A percentile compares a stretch with the other conserved stretches of the same genome.
These are phyloP conservation scores for Crucihimalaya himalaica DNA, from an alignment of 345 rosid species.

Conservation along the genomic window DNA sequence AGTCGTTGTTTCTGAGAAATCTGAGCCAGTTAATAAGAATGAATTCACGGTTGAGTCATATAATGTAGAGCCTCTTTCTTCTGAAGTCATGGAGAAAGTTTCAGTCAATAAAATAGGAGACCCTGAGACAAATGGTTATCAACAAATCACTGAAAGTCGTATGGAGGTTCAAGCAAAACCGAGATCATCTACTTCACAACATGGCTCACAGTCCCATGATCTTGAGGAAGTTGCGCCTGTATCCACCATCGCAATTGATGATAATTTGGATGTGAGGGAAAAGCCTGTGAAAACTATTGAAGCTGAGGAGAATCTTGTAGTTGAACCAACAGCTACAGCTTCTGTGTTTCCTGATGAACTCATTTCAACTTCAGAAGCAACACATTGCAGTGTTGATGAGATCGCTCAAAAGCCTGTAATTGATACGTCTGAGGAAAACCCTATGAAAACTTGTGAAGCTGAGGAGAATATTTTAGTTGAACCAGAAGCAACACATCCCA, in stretches of 20 bases:
- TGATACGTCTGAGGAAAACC: slow-evolving; percentile 28
- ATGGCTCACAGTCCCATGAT: slow-evolving; percentile 22
- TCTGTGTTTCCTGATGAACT: slow-evolving; percentile 29
- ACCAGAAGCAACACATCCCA: slow-evolving; percentile 23
- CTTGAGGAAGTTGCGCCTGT: slow-evolving; percentile 35
- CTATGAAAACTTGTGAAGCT: neutral
- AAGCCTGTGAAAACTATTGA: slow-evolving; percentile 12
- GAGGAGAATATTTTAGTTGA: slow-evolving; percentile 1
- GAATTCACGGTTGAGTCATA: slow-evolving; percentile 19
- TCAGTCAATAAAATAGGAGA: slow-evolving; percentile 6
- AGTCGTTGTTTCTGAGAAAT: slow-evolving; percentile 2
- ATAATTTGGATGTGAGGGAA: slow-evolving; percentile 13
- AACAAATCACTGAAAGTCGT: slow-evolving; percentile 12
- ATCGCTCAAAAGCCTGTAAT: slow-evolving; percentile 12
- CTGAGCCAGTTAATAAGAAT: slow-evolving; percentile 18
- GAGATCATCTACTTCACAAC: slow-evolving; percentile 28
- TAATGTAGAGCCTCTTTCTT: slow-evolving; percentile 29
- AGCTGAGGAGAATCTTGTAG: slow-evolving; percentile 23
- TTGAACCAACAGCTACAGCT: slow-evolving; percentile 31
- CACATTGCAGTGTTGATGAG: slow-evolving; percentile 20
- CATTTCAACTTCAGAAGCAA: slow-evolving; percentile 30
- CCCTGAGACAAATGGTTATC: slow-evolving; percentile 27
- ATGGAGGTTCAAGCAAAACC: slow-evolving; percentile 22
- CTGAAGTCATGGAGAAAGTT: slow-evolving; percentile 22
- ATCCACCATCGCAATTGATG: slow-evolving; percentile 25